Evolutionary conservation across 139 green algal species (phyloP).

Genomic region (Ulvella scutata): DNA sequence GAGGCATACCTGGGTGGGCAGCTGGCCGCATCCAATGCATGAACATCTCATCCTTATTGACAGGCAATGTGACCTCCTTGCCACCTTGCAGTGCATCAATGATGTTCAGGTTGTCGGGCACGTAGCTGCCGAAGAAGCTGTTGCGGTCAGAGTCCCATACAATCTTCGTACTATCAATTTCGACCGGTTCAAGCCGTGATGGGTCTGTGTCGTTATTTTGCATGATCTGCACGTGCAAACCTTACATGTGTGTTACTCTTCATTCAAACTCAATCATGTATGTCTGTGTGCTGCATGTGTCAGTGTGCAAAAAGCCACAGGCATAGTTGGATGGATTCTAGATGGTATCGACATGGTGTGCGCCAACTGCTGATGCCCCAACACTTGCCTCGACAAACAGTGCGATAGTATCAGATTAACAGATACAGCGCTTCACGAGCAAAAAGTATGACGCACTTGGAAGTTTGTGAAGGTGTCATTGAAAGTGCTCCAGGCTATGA

Average conservation of each 20-base stretch:
- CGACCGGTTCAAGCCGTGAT: slow-evolving; percentile 2
- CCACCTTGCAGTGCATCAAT: slow-evolving; percentile 31
- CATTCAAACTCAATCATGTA: not conserved
- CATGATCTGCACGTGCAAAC: not conserved
- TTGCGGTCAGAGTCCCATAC: slow-evolving; percentile 48
- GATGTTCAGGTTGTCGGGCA: slow-evolving; percentile 58
- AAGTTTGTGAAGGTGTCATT: slow-evolving; percentile 52
- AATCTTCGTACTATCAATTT: slow-evolving; percentile 39
- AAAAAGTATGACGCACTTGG: slow-evolving; percentile 9
- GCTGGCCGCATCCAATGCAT: slow-evolving; percentile 75
- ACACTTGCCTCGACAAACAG: too few species aligned
- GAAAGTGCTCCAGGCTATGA: slow-evolving; percentile 62
- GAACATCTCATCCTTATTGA: slow-evolving; percentile 56
- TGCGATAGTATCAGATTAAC: too few species aligned
- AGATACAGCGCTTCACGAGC: too few species aligned
- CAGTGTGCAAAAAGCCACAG: too few species aligned
- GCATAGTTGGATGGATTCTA: too few species aligned
- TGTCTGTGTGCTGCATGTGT: too few species aligned
- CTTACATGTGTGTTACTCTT: not conserved
- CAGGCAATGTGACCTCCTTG: slow-evolving; percentile 8
- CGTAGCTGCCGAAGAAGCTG: slow-evolving; percentile 41
- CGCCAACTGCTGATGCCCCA: too few species aligned
- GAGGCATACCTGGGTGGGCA: slow-evolving; percentile 5
- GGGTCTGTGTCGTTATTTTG: not conserved
- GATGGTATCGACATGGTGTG: too few species aligned